phyloP scores from a whole-genome alignment of 345 rosid species.

The Jatropha curcas region DNA sequence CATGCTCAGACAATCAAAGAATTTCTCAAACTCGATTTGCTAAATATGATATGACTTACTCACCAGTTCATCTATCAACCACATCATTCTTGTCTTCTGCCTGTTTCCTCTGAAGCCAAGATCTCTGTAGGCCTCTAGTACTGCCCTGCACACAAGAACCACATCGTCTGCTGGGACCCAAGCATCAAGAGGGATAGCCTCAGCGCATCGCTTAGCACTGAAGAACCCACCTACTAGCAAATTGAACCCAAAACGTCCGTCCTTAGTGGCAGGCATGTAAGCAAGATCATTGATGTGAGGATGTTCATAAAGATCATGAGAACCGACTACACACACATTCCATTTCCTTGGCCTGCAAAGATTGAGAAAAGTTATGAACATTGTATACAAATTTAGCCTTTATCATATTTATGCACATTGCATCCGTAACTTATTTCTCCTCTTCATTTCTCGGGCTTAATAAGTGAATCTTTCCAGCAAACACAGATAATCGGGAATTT shows the following conservation, averaged over 20 bases:
- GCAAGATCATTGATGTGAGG: slow-evolving; percentile 98
- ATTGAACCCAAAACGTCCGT: slow-evolving; percentile 81
- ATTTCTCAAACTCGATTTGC: neutral
- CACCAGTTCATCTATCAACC: slow-evolving; percentile 95
- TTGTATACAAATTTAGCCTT: neutral
- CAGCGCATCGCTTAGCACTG: slow-evolving; percentile 83
- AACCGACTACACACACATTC: slow-evolving; percentile 92
- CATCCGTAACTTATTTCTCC: neutral
- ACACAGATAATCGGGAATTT: neutral
- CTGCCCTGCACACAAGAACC: slow-evolving; percentile 69
- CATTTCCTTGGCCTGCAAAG: slow-evolving; percentile 88
- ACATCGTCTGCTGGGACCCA: slow-evolving; percentile 89
- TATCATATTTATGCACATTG: neutral
- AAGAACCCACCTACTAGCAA: slow-evolving; percentile 95
- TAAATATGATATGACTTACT: slow-evolving; percentile 26
- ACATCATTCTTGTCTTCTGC: slow-evolving; percentile 97
- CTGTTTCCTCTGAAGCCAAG: slow-evolving; percentile 87
- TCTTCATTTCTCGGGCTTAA: neutral
- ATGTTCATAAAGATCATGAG: slow-evolving; percentile 95
- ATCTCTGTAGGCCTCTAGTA: slow-evolving; percentile 83
- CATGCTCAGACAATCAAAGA: neutral
- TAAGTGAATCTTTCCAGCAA: neutral
- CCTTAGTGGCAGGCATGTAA: slow-evolving; percentile 87
- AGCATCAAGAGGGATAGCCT: slow-evolving; percentile 92
- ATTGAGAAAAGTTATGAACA: slow-evolving; percentile 7